Evolutionary conservation across 2,329 filamentous ascomycete genomes (phyloP), one percentile per base, ranked within the genome.

Genomic region (Phialophora expanda): DNA sequence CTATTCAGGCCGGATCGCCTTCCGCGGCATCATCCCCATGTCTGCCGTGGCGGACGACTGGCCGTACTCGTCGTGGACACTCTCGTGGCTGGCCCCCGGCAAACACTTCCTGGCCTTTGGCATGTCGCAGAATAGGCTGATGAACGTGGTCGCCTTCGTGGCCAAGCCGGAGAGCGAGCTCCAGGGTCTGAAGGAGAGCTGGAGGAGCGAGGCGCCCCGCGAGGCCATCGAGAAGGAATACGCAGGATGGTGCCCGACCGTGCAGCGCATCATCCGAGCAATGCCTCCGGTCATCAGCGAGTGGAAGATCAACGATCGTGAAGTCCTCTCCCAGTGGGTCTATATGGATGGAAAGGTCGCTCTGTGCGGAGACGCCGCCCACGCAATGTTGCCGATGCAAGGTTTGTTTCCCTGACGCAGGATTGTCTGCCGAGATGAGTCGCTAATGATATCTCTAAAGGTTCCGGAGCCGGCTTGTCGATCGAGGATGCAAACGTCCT

Each of bases 71-170:
- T 61, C 58, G 1, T 61, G 58, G 58, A 61, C 58, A 8, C 48
- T 61, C 14, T 61, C 58, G 9, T 61, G 58, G 58, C 30, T 61
- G n/a, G 58, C 58, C 0, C 58, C 58, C 2, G 46, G 46, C 11
- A 61, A 61, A 22, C 58, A 61, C 34, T 61, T 61, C 24, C 58
- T 61, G 11, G 58, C 58, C 9, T 61, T 61, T 11, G 34, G 34
- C 11, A 61, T 61, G 58, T 61, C 58, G n/a, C 58, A 61, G 46
- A 54, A 61, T 22, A 50, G n/a, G 14, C 58, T 61, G 14, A 61
- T 61, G 48, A 61, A 61, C 28, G 58, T 61, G 28, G 58, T 61
- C 58, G 58, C 58, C 20, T 61, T 61, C 30, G 58, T 61, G 22
- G 22, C 48, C 17, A 61, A 61, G 58, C 58, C 58, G 11, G 58